Conservation (phyloP, 1,139 yeast species). For the Lizanozyma gosingica region DNA sequence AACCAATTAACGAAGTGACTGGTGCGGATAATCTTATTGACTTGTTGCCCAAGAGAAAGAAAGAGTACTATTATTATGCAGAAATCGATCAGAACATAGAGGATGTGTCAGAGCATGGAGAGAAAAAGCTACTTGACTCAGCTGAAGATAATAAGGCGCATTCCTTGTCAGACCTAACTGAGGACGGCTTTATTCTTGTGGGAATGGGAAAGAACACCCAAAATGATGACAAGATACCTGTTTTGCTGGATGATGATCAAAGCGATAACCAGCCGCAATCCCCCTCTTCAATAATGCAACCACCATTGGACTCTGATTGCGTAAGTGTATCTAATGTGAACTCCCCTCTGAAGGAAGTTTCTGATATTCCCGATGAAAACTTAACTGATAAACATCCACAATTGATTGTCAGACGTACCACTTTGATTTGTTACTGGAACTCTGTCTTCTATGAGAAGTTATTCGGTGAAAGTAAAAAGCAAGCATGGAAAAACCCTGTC, state of each 20-base stretch:
- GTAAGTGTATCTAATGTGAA: background rate
- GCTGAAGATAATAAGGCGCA: background rate
- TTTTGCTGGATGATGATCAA: background rate
- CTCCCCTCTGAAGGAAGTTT: conserved; percentile 8
- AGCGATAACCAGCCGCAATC: background rate
- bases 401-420: conserved; percentile 17
- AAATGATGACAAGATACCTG: background rate
- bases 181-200: background rate
- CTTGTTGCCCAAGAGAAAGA: conserved; percentile 9
- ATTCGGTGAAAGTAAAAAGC: conserved; percentile 36
- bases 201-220: background rate
- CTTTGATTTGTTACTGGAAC: conserved; percentile 71
- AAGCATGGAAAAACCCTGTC: conserved; percentile 48
- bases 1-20: background rate
- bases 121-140: background rate
- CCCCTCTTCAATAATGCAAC: background rate
- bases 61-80: conserved; percentile 24
- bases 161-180: background rate
- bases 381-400: background rate
- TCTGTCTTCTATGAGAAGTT: conserved; percentile 36
- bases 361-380: conserved; percentile 11
- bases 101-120: too few species aligned
- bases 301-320: background rate
- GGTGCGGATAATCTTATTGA: background rate
- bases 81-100: conserved; percentile 5